A percentile compares a stretch with the other conserved stretches of the same genome.
Evolutionary conservation across 192 early-diverging fungal species (phyloP).

Genomic region (Allomyces javanicus): DNA sequence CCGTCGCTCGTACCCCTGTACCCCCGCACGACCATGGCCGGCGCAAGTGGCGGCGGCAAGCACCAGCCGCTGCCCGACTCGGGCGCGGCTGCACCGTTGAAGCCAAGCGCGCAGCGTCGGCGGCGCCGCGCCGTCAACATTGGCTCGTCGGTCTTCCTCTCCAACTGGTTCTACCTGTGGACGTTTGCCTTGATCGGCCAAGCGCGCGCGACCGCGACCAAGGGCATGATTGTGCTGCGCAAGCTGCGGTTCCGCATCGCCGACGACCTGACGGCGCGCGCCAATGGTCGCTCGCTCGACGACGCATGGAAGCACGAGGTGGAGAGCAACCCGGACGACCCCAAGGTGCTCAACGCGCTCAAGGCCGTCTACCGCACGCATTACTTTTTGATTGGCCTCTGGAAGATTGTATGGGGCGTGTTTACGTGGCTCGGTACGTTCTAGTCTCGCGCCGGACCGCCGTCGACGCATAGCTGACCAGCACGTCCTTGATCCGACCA

Average conservation of each 20-base stretch:
- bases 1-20: too few species aligned
- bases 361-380: constrained; percentile 29
- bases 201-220: neutral
- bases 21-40: too few species aligned
- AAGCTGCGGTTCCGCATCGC: neutral
- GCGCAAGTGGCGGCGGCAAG: too few species aligned
- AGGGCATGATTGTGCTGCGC: neutral
- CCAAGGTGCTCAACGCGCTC: constrained; percentile 16
- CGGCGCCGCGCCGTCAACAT: neutral
- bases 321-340: neutral
- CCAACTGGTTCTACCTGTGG: constrained; percentile 1
- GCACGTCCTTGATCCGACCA: constrained; percentile 16
- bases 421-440: constrained; percentile 42
- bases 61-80: too few species aligned
- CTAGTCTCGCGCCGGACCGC: constrained; percentile 21
- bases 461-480: constrained; percentile 8
- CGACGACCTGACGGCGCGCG: neutral
- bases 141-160: neutral
- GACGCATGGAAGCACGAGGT: neutral
- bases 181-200: neutral
- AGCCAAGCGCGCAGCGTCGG: neutral
- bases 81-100: too few species aligned
- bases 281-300: neutral
- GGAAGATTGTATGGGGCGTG: constrained; percentile 36
- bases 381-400: constrained; percentile 33